phyloP scores from a whole-genome alignment of 345 rosid species.

The Pistacia integerrima region DNA sequence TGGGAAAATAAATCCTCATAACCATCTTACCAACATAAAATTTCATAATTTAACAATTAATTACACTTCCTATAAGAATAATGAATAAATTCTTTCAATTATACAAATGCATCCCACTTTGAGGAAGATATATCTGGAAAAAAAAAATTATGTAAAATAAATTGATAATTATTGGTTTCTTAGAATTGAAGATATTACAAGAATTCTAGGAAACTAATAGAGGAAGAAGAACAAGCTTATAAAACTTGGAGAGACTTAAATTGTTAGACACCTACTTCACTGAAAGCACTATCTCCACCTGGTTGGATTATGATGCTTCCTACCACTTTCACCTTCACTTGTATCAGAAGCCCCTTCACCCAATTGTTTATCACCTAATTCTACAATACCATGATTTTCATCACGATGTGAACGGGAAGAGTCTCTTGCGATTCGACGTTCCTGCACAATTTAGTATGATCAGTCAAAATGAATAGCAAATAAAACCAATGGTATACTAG shows the following conservation, averaged over 20 bases:
- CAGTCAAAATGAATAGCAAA: neutral
- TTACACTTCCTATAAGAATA: slow-evolving; percentile 26
- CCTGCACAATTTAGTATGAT: slow-evolving; percentile 35
- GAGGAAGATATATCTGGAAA: slow-evolving; percentile 9
- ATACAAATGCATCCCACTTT: slow-evolving; percentile 30
- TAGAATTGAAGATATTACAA: slow-evolving; percentile 31
- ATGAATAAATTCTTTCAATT: slow-evolving; percentile 32
- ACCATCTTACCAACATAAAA: neutral
- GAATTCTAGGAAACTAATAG: slow-evolving; percentile 5
- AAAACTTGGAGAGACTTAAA: slow-evolving; percentile 13
- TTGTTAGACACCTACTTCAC: slow-evolving; percentile 43
- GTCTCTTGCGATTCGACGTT: slow-evolving; percentile 44
- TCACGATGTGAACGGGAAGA: slow-evolving; percentile 32
- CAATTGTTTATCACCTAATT: slow-evolving; percentile 30
- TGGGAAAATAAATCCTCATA: no score
- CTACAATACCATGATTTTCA: slow-evolving; percentile 25
- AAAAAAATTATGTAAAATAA: slow-evolving; percentile 9
- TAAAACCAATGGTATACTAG: neutral
- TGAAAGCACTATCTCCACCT: slow-evolving; percentile 45
- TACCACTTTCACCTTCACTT: slow-evolving; percentile 45
- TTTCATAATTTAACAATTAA: slow-evolving; percentile 19
- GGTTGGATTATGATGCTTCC: slow-evolving; percentile 38
- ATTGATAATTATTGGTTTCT: slow-evolving; percentile 31
- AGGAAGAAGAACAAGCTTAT: slow-evolving; percentile 7
- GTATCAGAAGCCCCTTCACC: slow-evolving; percentile 46